Evolutionary conservation across 768 basidiomycete genomes (phyloP), one percentile per base, ranked within the genome.

Genomic region (Suillus occidentalis): DNA sequence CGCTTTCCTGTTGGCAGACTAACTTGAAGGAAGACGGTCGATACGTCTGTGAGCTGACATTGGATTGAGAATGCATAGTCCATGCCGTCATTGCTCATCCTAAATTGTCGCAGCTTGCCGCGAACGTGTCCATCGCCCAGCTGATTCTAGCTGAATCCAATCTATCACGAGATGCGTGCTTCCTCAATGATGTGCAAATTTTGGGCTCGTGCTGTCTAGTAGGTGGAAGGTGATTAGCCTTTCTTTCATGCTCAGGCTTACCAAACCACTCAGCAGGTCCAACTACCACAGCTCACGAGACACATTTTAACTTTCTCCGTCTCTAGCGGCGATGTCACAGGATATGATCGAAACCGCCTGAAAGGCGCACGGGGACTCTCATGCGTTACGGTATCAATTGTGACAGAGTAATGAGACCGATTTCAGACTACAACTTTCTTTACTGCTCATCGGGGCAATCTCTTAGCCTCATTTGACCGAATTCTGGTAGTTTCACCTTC

Each of bases 371-470:
- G 58, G 39, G 10, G 53, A 55, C 52, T 53, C 52, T 42, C 20
- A 42, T 59, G 25, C 58, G 13, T 37, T 28, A 28, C 58, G 58
- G 58, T 42, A 20, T 31, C 58, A 59, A 28, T 59, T 42, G 58
- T 59, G 25, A 58, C 57, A 40, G 18, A 16, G 57, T 58, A 25
- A 28, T 34, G 53, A 34, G 31, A 20, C 16, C 16, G 56, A 40
- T 59, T 58, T 18, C 39, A 5, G 28, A 18, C 40, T 18, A 28
- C 25, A 4, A 39, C 28, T 18, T 16, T 28, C 22, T 36, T 37
- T 4, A 56, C 36, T 22, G 14, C 36, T 22, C 36, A 18, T 28
- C 22, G 10, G 16, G 6, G 16, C 39, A 40, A 58, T 39, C 16
- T n/a, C 34, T 34, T 13, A 55, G 34, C 34, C 53, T 36, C 34